A percentile compares a stretch with the other conserved stretches of the same genome.
Conservation (phyloP, 768 basidiomycete species). For the Auricularia auricula-judae region DNA sequence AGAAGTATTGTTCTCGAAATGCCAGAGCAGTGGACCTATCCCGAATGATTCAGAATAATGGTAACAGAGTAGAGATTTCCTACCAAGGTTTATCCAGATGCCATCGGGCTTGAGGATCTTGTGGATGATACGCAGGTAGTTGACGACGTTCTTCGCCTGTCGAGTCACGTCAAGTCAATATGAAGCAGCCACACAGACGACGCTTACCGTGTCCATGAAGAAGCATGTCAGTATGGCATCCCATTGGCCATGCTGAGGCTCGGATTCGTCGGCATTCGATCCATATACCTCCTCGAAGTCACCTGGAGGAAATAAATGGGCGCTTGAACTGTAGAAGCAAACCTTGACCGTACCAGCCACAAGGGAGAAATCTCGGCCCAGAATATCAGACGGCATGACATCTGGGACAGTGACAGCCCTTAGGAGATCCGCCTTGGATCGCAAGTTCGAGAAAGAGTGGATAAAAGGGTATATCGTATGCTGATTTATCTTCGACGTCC, state of each 20-base stretch:
- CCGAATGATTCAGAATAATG: not conserved
- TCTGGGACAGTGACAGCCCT: conserved; percentile 69
- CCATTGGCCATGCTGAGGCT: conserved; percentile 72
- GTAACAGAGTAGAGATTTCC: conserved; percentile 4
- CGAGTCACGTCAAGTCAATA: not conserved
- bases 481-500: conserved; percentile 55
- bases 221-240: conserved; percentile 89
- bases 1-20: conserved; percentile 81
- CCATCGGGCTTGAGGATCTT: conserved; percentile 74
- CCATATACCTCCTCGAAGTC: conserved; percentile 94
- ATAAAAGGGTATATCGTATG: conserved; percentile 82
- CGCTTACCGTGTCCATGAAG: conserved; percentile 84
- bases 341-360: conserved; percentile 51
- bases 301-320: conserved; percentile 30
- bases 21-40: conserved; percentile 87
- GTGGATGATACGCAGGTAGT: conserved; percentile 82
- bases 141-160: conserved; percentile 85
- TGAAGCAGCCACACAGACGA: not conserved
- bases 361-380: conserved; percentile 60
- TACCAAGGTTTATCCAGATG: conserved; percentile 85
- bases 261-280: conserved; percentile 30
- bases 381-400: conserved; percentile 61
- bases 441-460: conserved; percentile 84
- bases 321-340: conserved; percentile 8
- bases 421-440: conserved; percentile 47